Percentiles rank a stretch among this genome's conserved stretches.
Conservation (phyloP, 148 eudicot genomes). For the Oxyria digyna region DNA sequence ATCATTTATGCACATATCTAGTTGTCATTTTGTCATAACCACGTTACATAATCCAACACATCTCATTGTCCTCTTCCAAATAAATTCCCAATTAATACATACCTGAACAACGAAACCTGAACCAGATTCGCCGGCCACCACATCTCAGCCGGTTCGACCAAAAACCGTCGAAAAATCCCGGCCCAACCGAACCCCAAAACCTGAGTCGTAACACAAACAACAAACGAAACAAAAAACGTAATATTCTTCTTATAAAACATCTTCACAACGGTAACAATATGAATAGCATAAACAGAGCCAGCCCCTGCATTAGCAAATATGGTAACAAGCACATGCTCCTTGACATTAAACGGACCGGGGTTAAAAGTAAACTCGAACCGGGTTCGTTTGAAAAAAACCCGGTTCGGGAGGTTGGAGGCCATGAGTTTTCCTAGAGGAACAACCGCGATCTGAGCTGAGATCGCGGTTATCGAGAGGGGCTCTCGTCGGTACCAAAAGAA, state of each 20-base stretch:
- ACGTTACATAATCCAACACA: not conserved
- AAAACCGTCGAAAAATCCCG: conserved; percentile 52
- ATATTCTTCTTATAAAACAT: conserved; percentile 68
- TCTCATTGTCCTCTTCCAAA: not conserved
- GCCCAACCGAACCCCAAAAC: conserved; percentile 88
- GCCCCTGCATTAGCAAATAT: conserved; percentile 94
- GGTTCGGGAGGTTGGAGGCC: conserved; percentile 58
- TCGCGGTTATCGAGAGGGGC: conserved; percentile 72
- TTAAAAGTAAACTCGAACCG: conserved; percentile 65
- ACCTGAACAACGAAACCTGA: conserved; percentile 78
- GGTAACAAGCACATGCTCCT: conserved; percentile 87
- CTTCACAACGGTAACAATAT: conserved; percentile 77
- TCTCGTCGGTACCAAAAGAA: conserved; percentile 92
- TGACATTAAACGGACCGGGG: conserved; percentile 88
- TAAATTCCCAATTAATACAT: not conserved
- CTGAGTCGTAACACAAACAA: conserved; percentile 85
- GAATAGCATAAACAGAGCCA: conserved; percentile 79
- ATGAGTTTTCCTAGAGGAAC: conserved; percentile 76
- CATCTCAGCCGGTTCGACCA: conserved; percentile 83
- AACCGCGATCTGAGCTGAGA: conserved; percentile 89
- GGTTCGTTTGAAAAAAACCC: conserved; percentile 40
- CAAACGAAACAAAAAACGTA: conserved; percentile 65
- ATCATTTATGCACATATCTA: not conserved
- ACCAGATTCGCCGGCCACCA: conserved; percentile 85
- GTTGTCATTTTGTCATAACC: not conserved